Evolutionary conservation across 2,329 filamentous ascomycete genomes (phyloP).

Genomic region (Aspergillus versicolor): DNA sequence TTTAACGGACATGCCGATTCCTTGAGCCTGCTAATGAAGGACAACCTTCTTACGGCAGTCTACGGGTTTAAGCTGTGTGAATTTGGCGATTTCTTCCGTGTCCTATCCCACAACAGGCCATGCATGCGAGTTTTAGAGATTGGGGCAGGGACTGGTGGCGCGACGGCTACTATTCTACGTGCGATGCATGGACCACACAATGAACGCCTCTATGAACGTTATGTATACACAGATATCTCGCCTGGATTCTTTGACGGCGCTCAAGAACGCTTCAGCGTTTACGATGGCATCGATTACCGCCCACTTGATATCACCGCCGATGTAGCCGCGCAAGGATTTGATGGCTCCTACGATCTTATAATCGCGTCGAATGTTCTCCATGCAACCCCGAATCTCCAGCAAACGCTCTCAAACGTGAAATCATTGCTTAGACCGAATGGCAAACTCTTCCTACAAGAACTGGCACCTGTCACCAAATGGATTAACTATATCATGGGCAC

Average conservation of each 20-base stretch:
- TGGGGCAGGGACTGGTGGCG: constrained; percentile 32
- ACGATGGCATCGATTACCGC: constrained; percentile 27
- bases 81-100: constrained; percentile 12
- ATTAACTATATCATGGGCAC: constrained; percentile 21
- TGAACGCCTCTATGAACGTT: constrained; percentile 20
- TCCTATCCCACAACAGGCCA: constrained; percentile 25
- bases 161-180: constrained; percentile 21
- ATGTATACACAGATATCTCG: constrained; percentile 33
- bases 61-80: constrained; percentile 2
- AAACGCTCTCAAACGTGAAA: constrained; percentile 20
- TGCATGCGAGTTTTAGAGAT: constrained; percentile 26
- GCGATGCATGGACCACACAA: neutral
- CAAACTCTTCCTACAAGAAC: constrained; percentile 47
- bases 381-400: constrained; percentile 13
- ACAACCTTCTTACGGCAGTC: constrained; percentile 10
- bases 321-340: constrained; percentile 30
- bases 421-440: constrained; percentile 43
- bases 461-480: constrained; percentile 20
- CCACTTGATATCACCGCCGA: constrained; percentile 32
- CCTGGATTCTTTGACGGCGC: constrained; percentile 29
- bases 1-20: constrained; percentile 6
- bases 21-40: constrained; percentile 20
- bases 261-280: constrained; percentile 21
- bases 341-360: constrained; percentile 33
- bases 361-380: constrained; percentile 34